A percentile compares a stretch with the other conserved stretches of the same genome.
phyloP scores from a whole-genome alignment of 2,329 filamentous ascomycete species.

The Ophiostoma quercus region DNA sequence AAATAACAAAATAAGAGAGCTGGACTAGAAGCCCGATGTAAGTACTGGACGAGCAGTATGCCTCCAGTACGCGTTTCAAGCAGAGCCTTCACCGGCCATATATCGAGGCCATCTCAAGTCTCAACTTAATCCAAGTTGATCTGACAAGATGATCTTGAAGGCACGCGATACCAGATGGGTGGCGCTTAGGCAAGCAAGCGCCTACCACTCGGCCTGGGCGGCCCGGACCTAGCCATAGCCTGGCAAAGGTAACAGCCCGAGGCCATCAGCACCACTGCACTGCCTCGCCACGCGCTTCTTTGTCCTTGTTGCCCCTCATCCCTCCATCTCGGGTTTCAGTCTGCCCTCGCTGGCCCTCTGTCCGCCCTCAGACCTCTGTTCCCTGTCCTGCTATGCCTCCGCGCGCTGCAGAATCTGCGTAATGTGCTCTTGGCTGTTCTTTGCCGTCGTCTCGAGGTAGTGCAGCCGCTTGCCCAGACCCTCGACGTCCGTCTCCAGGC shows the following conservation, averaged over 20 bases:
- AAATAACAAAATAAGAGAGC: background rate
- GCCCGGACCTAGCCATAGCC: background rate
- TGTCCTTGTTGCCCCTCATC: background rate
- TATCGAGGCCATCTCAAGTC: background rate
- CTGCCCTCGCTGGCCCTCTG: background rate
- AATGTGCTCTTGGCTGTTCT: slow-evolving; percentile 88
- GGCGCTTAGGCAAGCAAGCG: background rate
- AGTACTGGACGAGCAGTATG: background rate
- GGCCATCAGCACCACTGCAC: background rate
- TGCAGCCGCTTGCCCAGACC: slow-evolving; percentile 82
- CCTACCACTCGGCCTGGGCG: background rate
- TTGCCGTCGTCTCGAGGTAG: slow-evolving; percentile 90
- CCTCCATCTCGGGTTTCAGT: background rate
- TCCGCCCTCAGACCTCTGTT: background rate
- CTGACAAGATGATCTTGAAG: background rate
- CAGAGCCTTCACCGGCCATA: background rate
- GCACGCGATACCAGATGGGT: background rate
- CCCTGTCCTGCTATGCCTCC: slow-evolving; percentile 24
- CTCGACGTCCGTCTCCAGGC: slow-evolving; percentile 70
- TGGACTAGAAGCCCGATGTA: background rate
- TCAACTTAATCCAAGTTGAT: background rate
- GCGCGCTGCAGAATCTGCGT: slow-evolving; percentile 73
- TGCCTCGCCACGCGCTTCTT: background rate
- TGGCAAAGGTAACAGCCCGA: too few relatives aligned
- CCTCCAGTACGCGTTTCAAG: background rate